A percentile compares a stretch with the other conserved stretches of the same genome.
phyloP scores from a whole-genome alignment of 164 flowering plant species.

The Dillenia suffruticosa region DNA sequence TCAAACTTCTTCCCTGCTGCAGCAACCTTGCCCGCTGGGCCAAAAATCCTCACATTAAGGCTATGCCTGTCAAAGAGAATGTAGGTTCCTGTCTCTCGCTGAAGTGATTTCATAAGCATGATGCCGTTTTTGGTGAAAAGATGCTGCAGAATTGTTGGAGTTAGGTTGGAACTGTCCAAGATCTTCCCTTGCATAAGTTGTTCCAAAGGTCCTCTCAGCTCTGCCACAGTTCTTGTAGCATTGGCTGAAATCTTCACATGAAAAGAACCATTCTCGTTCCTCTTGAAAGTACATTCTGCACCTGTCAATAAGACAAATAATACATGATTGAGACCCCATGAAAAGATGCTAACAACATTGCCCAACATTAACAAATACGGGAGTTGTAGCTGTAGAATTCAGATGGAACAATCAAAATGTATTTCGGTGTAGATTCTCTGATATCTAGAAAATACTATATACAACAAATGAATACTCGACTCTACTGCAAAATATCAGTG shows the following conservation, averaged over 20 bases:
- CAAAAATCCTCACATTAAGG: slow-evolving; percentile 52
- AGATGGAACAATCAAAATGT: too few relatives aligned
- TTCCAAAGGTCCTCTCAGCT: slow-evolving; percentile 74
- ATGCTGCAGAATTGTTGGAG: slow-evolving; percentile 50
- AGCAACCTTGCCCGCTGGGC: slow-evolving; percentile 39
- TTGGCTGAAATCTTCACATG: slow-evolving; percentile 72
- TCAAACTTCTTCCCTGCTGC: slow-evolving; percentile 51
- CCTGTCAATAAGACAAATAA: slow-evolving; percentile 34
- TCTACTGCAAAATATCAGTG: too few relatives aligned
- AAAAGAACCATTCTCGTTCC: slow-evolving; percentile 62
- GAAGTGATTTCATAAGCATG: slow-evolving; percentile 45
- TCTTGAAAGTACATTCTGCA: slow-evolving; percentile 41
- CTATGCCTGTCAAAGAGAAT: slow-evolving; percentile 61
- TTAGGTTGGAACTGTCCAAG: slow-evolving; percentile 48
- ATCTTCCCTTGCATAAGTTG: slow-evolving; percentile 71
- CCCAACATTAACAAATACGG: neutral
- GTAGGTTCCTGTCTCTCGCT: slow-evolving; percentile 59
- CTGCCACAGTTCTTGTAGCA: slow-evolving; percentile 84
- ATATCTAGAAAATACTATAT: too few relatives aligned
- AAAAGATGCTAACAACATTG: neutral
- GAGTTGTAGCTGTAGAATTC: neutral
- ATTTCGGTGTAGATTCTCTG: too few relatives aligned
- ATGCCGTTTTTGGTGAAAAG: slow-evolving; percentile 65
- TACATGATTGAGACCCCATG: neutral
- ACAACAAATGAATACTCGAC: too few relatives aligned